These are phyloP conservation scores for Calonectria fujianensis DNA, from an alignment of 2,329 filamentous ascomycete species.

Conservation along the genomic window DNA sequence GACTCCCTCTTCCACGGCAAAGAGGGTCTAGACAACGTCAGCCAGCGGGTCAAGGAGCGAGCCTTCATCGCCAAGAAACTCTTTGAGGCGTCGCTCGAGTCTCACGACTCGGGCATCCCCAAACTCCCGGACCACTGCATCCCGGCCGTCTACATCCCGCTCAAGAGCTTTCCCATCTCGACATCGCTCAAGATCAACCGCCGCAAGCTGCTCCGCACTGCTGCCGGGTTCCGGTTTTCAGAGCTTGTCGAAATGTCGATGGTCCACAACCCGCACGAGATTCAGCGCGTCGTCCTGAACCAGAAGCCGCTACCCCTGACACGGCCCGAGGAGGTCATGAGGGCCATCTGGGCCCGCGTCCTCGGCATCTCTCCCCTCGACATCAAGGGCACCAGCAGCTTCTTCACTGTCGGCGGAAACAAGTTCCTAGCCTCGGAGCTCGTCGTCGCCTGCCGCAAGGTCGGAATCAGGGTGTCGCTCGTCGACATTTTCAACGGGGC, in stretches of 20 bases:
- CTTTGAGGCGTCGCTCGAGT: slow-evolving; percentile 64
- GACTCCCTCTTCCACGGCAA: slow-evolving; percentile 61
- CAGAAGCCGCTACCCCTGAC: slow-evolving; percentile 70
- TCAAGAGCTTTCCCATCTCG: slow-evolving; percentile 69
- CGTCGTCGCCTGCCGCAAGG: slow-evolving; percentile 66
- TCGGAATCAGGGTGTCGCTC: slow-evolving; percentile 64
- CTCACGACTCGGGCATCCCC: slow-evolving; percentile 43
- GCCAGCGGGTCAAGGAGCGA: slow-evolving; percentile 63
- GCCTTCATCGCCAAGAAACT: slow-evolving; percentile 66
- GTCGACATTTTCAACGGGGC: slow-evolving; percentile 64
- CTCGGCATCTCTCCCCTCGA: slow-evolving; percentile 62
- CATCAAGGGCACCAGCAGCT: slow-evolving; percentile 66
- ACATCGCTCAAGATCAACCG: slow-evolving; percentile 71
- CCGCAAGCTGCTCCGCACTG: slow-evolving; percentile 67
- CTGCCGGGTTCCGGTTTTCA: slow-evolving; percentile 63
- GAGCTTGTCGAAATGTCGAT: slow-evolving; percentile 66
- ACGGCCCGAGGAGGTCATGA: slow-evolving; percentile 67
- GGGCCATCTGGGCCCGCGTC: slow-evolving; percentile 68
- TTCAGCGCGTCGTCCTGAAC: slow-evolving; percentile 54
- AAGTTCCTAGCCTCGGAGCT: slow-evolving; percentile 66
- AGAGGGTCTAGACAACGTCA: slow-evolving; percentile 63
- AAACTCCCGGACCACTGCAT: slow-evolving; percentile 64
- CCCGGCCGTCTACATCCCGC: slow-evolving; percentile 69
- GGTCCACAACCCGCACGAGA: slow-evolving; percentile 61
- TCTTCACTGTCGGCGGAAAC: slow-evolving; percentile 69